Evolutionary conservation across 2,329 filamentous ascomycete species (phyloP).

Genomic region (Ophiosphaerella herpotricha): DNA sequence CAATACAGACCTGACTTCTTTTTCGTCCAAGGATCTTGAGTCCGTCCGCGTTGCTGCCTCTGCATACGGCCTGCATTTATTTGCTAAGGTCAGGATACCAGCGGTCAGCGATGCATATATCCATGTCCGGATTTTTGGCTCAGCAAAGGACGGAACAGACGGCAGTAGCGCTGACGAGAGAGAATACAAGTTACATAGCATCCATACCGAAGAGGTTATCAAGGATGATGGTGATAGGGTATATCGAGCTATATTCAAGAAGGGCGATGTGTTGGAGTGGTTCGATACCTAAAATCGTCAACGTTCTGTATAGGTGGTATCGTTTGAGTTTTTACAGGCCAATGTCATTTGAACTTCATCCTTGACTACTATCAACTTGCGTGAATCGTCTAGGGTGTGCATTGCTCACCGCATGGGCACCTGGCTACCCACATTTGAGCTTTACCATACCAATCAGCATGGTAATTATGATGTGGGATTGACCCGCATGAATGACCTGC

Average conservation of each 20-base stretch:
- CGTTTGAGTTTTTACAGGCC: no score
- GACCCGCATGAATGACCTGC: no score
- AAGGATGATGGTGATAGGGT: slow-evolving; percentile 36
- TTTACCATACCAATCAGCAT: no score
- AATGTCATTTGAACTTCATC: no score
- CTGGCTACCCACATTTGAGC: no score
- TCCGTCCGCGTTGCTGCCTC: slow-evolving; percentile 34
- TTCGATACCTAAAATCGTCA: slow-evolving; percentile 34
- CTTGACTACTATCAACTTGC: no score
- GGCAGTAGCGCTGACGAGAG: slow-evolving; percentile 37
- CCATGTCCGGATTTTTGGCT: slow-evolving; percentile 38
- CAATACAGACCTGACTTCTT: slow-evolving; percentile 41
- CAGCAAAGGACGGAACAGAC: slow-evolving; percentile 40
- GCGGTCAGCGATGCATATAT: slow-evolving; percentile 33
- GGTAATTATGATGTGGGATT: no score
- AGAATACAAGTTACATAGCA: slow-evolving; percentile 40
- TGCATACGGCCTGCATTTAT: slow-evolving; percentile 41
- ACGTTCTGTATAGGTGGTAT: neutral
- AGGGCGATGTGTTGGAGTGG: slow-evolving; percentile 38
- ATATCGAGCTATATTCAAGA: slow-evolving; percentile 39
- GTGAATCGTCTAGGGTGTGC: no score
- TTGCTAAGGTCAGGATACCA: slow-evolving; percentile 36
- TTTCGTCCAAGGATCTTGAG: slow-evolving; percentile 30
- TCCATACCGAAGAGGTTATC: slow-evolving; percentile 40
- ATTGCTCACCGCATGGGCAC: no score